Evolutionary conservation across 495 filamentous ascomycete genomes (phyloP), one percentile per base, ranked within the genome.

Genomic region (Penicillium nucicola): DNA sequence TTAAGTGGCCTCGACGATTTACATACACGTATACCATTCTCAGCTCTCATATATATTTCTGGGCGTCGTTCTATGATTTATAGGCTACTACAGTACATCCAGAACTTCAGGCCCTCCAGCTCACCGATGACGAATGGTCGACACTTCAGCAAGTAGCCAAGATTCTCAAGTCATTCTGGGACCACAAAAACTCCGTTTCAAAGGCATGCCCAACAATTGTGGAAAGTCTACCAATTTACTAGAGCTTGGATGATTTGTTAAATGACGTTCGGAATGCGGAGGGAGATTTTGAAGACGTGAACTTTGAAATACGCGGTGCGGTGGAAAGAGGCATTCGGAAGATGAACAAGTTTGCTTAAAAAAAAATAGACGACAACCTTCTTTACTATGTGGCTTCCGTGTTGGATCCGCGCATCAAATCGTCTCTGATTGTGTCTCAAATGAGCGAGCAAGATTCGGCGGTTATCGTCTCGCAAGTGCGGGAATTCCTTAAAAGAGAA

Each of bases 311-410:
- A 35, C 32, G 41, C 10, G 33, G 40, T 39, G 43, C 43, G 22
- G 42, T 52, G 33, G 49, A 39, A 30, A 22, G 36, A 39, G 34
- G 42, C 4, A 45, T 52, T 34, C 32, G 31, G 34, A 52, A 52
- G 42, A 41, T 45, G 32, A 52, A 45, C 36, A 52, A 45, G 49
- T 52, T 45, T 33, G 41, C 41, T 39, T n/a, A n/a, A n/a, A 52
- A 28, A 41, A 45, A 38, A 25, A 52, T 52, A 22, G 49, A 52
- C 25, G 39, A 44, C 35, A 36, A 35, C 32, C 38, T 42, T 50
- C 48, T 42, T 11, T 50, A 50, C 33, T 44, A 52, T 41, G 38
- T 47, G 33, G 43, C 50, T 41, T 41, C 43, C 10, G 44, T 46
- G 1, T 22, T 53, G 20, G 35, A 48, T 42, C 50, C 42, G 15